Evolutionary conservation across 352 stramenopile genomes (phyloP), one percentile per base, ranked within the genome.

Genomic region (Phytophthora brassicae): DNA sequence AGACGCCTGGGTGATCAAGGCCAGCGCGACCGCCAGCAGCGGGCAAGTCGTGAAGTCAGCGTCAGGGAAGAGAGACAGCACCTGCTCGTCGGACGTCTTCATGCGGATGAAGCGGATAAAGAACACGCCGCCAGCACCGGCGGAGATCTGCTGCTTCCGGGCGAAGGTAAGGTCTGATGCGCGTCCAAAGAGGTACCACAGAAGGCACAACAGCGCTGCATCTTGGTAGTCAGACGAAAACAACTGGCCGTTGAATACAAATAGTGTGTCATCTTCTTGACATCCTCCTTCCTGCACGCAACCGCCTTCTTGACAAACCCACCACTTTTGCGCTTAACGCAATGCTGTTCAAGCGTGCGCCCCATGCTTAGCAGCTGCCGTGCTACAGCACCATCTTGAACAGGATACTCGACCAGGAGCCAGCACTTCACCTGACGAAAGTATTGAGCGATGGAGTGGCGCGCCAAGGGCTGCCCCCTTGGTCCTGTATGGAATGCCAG

Each of bases 31-130:
- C 14, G 56, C 52, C 5, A 62, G 50, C 2, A 72, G n/a, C 8
- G 60, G 36, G 19, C 61, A 80, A 11, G 57, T 72, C 9, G 35
- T 17, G 13, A 68, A 48, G 22, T 60, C 48, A 2, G 11, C 26
- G 11, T 70, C 60, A 1, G 64, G 64, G 19, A 75, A 70, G 23
- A 80, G 45, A 4, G 61, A 71, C 9, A 81, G n/a, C 0, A 41
- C 53, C 23, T 77, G 56, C 45, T 70, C 55, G 31, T 77, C 36
- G 0, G 50, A 65, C 0, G 65, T 70, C 52, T 77, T 80, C 38
- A 73, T 17, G 7, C 61, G 60, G 12, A 69, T 45, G 28, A 77
- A 72, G 16, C 50, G 66, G 33, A 39, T 39, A 16, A 39, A 39
- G 12, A 39, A 39, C 33, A 39, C 42, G 19, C 48, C 39, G 17